Evolutionary conservation across 345 rosid genomes (phyloP), one percentile per base, ranked within the genome.

Genomic region (Eucalyptus sideroxylon): DNA sequence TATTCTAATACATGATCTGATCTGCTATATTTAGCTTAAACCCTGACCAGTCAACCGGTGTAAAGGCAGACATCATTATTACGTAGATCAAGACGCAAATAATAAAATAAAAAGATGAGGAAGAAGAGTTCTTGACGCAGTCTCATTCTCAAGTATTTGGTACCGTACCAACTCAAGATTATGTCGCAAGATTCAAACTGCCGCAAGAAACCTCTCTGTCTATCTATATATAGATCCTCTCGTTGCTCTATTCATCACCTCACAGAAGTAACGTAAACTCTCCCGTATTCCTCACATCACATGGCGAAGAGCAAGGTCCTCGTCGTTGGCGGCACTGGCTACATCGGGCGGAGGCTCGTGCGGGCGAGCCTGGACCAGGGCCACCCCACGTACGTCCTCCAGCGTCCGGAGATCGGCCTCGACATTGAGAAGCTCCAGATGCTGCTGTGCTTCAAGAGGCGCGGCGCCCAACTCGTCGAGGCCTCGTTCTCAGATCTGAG

Each of bases 261-360:
- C 82, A 34, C 40, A 72, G 26, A 72, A 34, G 24, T 5, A 34
- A 34, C 44, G 10, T 34, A 72, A 72, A 14, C 44, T 72, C 44
- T 34, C 44, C 23, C 40, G 44, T 23, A 60, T 10, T 56, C 45
- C 55, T 60, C 34, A 30, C 55, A 34, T 91, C 92, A 37, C 81
- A 72, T 72, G 94, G 91, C 34, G 24, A 93, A 93, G 92, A 91
- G 94, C 89, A 94, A 88, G 89, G 94, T 95, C 72, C 93, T 95
- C 11, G 91, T 95, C 1, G 96, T 94, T 6, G 96, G 97, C 2
- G 96, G 92, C 10, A 95, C 96, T 0, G 96, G 97, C 19, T 95
- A 94, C 80, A 88, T 95, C 7, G 96, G 97, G 3, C 87, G 91
- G 92, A 93, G 96, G 87, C 92, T 95, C 12, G 97, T 95, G 89